Evolutionary conservation across 208 protist genomes (phyloP), one percentile per base, ranked within the genome.

Genomic region (Leishmania braziliensis): DNA sequence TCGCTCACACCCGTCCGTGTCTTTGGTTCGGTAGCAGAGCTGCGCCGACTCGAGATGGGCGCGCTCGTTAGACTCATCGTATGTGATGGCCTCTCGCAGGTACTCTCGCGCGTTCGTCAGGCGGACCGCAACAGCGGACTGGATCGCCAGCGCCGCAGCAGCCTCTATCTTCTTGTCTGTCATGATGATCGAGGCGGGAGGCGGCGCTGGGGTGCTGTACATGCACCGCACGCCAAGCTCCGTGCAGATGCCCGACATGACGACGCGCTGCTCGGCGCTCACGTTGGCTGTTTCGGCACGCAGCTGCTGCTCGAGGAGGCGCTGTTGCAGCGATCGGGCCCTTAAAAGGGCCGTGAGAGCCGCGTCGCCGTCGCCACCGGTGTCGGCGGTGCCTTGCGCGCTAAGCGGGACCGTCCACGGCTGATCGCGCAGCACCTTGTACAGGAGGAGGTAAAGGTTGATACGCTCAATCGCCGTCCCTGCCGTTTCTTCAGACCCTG

Each of bases 1-100:
- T 63, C 91, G 78, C 88, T 98, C 95, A 74, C 95, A 98, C n/a
- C 75, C 88, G n/a, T 98, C 92, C 43, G 93, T 72, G 80, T 98
- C 95, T 50, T 88, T 90, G 50, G 63, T 83, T 18, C 86, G 75
- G n/a, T 98, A 84, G 76, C 94, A 87, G 63, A 99, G 84, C 81
- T 91, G 86, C 16, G 97, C 96, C 29, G 97, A 83, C 60, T 90
- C 91, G 20, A 98, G 78, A 73, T 98, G 90, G 4, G 89, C 89
- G 10, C 79, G 70, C 80, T 96, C 92, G 84, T 91, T 85, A 10
- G 91, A 82, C 69, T 96, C 94, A 84, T 98, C 95, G 80, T 93
- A 92, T 58, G 86, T 84, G n/a, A 98, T 85, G 4, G 96, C 96
- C 77, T 99, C 97, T 9, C 91, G 78, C 78, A 97, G 97, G 60